Percentiles rank a stretch among this genome's conserved stretches.
Evolutionary conservation across 1,284 basidiomycete genomes (phyloP).

Genomic region (Cronartium ribicola): DNA sequence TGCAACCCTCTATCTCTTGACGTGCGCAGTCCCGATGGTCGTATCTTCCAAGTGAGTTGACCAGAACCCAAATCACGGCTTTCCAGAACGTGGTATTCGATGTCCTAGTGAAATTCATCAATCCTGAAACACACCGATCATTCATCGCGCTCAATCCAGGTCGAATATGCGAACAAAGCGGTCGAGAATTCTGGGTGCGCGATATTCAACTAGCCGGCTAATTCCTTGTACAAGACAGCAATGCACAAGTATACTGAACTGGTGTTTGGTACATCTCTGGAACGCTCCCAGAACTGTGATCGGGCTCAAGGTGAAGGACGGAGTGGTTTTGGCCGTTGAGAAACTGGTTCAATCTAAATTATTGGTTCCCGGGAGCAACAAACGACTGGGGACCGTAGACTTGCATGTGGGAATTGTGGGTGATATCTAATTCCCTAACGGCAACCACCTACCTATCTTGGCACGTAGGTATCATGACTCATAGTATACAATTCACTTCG

Average conservation of each 20-base stretch:
- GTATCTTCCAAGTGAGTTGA: slow-evolving; percentile 81
- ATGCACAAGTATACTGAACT: background rate
- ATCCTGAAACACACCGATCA: background rate
- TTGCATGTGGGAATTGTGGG: slow-evolving; percentile 83
- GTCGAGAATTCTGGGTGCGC: slow-evolving; percentile 86
- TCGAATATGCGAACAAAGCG: slow-evolving; percentile 97
- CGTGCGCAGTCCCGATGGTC: slow-evolving; percentile 72
- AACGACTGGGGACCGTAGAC: slow-evolving; percentile 88
- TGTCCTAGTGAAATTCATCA: too few relatives aligned
- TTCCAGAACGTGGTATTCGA: too few relatives aligned
- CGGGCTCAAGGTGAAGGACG: slow-evolving; percentile 86
- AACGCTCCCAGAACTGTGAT: slow-evolving; percentile 67
- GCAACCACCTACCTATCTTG: background rate
- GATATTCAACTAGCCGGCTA: slow-evolving; percentile 51
- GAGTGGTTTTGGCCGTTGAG: slow-evolving; percentile 90
- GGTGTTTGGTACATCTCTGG: background rate
- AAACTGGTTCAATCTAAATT: slow-evolving; percentile 97
- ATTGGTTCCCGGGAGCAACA: slow-evolving; percentile 85
- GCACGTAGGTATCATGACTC: background rate
- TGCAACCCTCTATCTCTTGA: background rate
- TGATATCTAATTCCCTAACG: slow-evolving; percentile 11
- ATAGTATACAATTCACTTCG: background rate
- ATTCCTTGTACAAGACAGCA: slow-evolving; percentile 5
- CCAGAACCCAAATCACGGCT: too few relatives aligned
- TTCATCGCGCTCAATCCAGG: slow-evolving; percentile 55